Conservation (phyloP, 169 alveolate genomes). For the Plasmodium cynomolgi region DNA sequence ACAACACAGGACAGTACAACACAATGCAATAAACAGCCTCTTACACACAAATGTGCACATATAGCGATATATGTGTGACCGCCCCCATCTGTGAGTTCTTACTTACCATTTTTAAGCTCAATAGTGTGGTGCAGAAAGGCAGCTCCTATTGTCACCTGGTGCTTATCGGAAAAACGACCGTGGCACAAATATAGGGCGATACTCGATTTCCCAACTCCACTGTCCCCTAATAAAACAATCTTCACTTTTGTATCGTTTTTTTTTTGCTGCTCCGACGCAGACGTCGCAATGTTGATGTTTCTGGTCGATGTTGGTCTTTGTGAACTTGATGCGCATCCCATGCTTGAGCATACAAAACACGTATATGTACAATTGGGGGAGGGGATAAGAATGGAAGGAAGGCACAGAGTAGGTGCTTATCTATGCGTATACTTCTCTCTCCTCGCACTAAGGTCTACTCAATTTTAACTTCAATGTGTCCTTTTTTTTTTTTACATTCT, state of each 20-base stretch:
- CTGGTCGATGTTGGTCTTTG: constrained; percentile 8
- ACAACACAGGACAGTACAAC: background rate
- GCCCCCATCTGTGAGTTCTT: background rate
- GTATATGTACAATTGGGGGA: background rate
- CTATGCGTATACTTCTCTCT: background rate
- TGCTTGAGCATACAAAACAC: constrained; percentile 36
- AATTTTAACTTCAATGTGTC: background rate
- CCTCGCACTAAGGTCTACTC: background rate
- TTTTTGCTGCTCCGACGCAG: constrained; percentile 32
- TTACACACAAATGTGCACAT: constrained; percentile 61
- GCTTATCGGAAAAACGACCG: constrained; percentile 89
- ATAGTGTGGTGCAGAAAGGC: constrained; percentile 89
- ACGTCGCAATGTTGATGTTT: constrained; percentile 29
- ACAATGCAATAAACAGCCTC: constrained; percentile 2
- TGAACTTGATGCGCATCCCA: constrained; percentile 75
- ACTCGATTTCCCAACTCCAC: constrained; percentile 92
- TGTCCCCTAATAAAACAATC: constrained; percentile 92
- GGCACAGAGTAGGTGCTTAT: background rate
- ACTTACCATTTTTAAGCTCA: constrained; percentile 79
- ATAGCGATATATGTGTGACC: background rate
- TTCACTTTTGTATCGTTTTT: constrained; percentile 77
- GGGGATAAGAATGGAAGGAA: background rate
- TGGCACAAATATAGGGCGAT: constrained; percentile 90
- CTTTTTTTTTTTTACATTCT: background rate
- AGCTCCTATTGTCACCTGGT: constrained; percentile 94